These are phyloP conservation scores for Nicotiana otophora DNA, from an alignment of 257 asterid species.

Conservation along the genomic window DNA sequence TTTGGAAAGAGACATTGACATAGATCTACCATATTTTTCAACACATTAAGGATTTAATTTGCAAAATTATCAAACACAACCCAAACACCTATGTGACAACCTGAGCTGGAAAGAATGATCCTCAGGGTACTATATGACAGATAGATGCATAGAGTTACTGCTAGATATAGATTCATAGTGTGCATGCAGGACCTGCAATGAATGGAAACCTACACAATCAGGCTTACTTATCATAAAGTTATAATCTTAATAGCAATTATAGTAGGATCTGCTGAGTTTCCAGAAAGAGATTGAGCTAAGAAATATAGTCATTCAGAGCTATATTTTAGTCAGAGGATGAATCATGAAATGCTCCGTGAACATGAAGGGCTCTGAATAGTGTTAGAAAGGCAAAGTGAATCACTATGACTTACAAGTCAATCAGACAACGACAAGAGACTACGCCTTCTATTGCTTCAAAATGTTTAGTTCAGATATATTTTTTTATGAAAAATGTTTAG, in stretches of 20 bases:
- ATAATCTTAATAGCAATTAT: background rate
- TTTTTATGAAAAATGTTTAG: no score
- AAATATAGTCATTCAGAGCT: background rate
- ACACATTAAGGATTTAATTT: background rate
- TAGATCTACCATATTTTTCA: background rate
- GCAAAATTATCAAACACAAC: background rate
- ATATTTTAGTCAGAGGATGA: background rate
- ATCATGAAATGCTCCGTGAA: background rate
- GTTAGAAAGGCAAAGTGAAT: background rate
- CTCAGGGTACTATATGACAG: background rate
- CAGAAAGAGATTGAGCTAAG: background rate
- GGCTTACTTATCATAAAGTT: background rate
- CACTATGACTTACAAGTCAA: background rate
- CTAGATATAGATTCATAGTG: background rate
- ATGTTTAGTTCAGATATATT: background rate
- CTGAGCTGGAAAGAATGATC: background rate
- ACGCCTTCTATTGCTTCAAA: background rate
- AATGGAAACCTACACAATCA: conserved; percentile 8
- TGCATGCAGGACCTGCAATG: conserved; percentile 11
- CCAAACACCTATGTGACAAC: background rate
- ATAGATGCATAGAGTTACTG: background rate
- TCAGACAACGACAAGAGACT: background rate
- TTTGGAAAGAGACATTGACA: background rate
- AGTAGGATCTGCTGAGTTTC: background rate
- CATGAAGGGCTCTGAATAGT: background rate